phyloP scores from a whole-genome alignment of 2,329 filamentous ascomycete species.

The Thielaviopsis ethacetica region DNA sequence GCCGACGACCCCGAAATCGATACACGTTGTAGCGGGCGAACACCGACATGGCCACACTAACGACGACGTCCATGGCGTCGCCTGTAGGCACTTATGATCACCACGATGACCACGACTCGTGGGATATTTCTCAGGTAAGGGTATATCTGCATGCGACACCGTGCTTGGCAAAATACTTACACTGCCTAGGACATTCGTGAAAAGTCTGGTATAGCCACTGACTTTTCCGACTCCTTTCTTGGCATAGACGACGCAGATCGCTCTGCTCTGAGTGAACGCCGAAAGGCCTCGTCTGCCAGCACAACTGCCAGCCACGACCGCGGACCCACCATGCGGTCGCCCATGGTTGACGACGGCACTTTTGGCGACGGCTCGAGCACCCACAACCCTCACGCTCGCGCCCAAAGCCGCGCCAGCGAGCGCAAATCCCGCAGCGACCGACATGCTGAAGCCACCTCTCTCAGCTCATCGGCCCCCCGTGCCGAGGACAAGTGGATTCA shows the following conservation, averaged over 20 bases:
- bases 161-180: background rate
- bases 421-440: conserved; percentile 9
- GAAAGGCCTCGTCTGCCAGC: conserved; percentile 7
- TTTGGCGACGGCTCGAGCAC: conserved; percentile 3
- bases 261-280: background rate
- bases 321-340: conserved; percentile 4
- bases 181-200: background rate
- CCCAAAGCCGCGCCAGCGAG: conserved; percentile 10
- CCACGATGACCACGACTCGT: background rate
- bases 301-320: conserved; percentile 1
- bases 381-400: conserved; percentile 1
- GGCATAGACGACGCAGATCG: background rate
- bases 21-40: background rate
- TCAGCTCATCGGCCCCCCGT: conserved; percentile 14
- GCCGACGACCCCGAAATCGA: background rate
- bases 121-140: background rate
- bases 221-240: background rate
- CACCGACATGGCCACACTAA: background rate
- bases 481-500: conserved; percentile 72
- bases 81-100: background rate
- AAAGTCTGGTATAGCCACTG: background rate
- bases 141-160: background rate
- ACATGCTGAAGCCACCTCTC: background rate
- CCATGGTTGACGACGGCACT: conserved; percentile 8
- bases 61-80: background rate